Evolutionary conservation across 495 filamentous ascomycete genomes (phyloP).

Genomic region (Umbilicaria muhlenbergii): DNA sequence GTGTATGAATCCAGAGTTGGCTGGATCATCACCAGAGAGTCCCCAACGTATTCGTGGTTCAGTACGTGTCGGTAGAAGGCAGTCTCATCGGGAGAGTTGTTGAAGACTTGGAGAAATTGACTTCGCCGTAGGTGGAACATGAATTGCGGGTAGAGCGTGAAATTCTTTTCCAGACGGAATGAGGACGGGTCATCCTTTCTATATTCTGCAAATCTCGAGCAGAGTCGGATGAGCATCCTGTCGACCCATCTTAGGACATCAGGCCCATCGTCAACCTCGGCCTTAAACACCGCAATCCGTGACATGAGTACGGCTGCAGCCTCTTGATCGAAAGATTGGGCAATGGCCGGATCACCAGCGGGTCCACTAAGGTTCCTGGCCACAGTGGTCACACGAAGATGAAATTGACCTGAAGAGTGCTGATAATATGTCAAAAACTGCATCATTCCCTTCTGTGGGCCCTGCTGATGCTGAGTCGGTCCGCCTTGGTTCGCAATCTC

Average conservation of each 20-base stretch:
- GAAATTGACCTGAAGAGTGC: slow-evolving; percentile 89
- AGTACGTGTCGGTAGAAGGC: slow-evolving; percentile 96
- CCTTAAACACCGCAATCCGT: slow-evolving; percentile 95
- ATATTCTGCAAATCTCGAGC: slow-evolving; percentile 95
- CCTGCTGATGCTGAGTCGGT: slow-evolving; percentile 69
- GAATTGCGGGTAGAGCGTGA: slow-evolving; percentile 97
- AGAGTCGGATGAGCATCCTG: slow-evolving; percentile 93
- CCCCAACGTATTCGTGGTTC: slow-evolving; percentile 93
- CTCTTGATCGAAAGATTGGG: slow-evolving; percentile 97
- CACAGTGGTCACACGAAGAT: slow-evolving; percentile 89
- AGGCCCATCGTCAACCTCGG: slow-evolving; percentile 97
- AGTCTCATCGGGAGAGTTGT: slow-evolving; percentile 97
- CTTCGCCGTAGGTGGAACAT: slow-evolving; percentile 98
- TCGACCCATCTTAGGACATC: slow-evolving; percentile 98
- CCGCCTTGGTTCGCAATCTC: slow-evolving; percentile 93
- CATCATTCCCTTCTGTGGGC: slow-evolving; percentile 86
- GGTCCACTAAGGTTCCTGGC: slow-evolving; percentile 85
- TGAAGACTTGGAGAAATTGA: slow-evolving; percentile 98
- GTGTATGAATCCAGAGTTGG: slow-evolving; percentile 96
- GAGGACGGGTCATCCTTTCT: slow-evolving; percentile 96
- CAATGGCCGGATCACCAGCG: slow-evolving; percentile 90
- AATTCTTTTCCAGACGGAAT: slow-evolving; percentile 97
- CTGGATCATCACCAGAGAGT: slow-evolving; percentile 98
- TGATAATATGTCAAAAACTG: slow-evolving; percentile 99
- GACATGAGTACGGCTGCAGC: slow-evolving; percentile 97